Evolutionary conservation across 495 filamentous ascomycete genomes (phyloP).

Genomic region (Talaromyces wortmannii): DNA sequence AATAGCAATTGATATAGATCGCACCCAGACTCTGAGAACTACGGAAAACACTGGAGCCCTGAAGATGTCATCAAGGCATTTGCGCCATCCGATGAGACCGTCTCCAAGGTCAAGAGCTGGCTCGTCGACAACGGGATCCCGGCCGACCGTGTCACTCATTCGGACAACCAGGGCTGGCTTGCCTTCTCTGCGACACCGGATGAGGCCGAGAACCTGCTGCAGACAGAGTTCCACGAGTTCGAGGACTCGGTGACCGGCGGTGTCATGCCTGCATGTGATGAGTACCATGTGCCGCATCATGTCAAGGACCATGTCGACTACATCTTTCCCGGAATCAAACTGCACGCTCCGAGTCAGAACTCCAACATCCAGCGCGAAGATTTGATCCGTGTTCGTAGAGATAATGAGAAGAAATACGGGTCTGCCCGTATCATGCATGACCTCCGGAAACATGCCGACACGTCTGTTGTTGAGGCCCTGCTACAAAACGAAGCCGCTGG

Average conservation of each 20-base stretch:
- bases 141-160: slow-evolving; percentile 23
- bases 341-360: background rate
- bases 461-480: background rate
- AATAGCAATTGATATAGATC: slow-evolving; percentile 10
- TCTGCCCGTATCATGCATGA: background rate
- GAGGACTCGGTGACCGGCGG: slow-evolving; percentile 29
- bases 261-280: slow-evolving; percentile 31
- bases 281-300: slow-evolving; percentile 36
- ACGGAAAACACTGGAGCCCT: slow-evolving; percentile 38
- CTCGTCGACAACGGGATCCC: slow-evolving; percentile 34
- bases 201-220: slow-evolving; percentile 42
- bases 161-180: slow-evolving; percentile 35
- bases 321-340: slow-evolving; percentile 29
- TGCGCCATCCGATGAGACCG: slow-evolving; percentile 22
- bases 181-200: slow-evolving; percentile 35
- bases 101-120: slow-evolving; percentile 36
- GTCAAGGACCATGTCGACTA: slow-evolving; percentile 41
- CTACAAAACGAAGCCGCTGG: background rate
- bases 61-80: slow-evolving; percentile 36
- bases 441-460: background rate
- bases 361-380: background rate
- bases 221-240: slow-evolving; percentile 46
- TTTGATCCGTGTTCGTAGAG: background rate
- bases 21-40: slow-evolving; percentile 32
- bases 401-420: background rate